Conservation (phyloP, 176 grass and related monocot species). For the Aegilops bicornis region DNA sequence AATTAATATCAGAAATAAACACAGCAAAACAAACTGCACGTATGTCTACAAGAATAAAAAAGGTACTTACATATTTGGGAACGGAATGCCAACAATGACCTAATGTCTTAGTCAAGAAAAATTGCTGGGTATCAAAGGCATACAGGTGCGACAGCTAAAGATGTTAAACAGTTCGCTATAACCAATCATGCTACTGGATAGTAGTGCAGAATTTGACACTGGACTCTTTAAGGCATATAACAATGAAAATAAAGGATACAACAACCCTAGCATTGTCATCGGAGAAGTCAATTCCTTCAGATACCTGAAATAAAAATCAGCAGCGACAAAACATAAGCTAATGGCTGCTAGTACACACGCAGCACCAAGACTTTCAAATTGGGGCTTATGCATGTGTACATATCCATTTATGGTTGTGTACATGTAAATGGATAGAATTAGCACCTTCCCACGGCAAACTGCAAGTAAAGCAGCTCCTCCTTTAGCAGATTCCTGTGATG, state of each 20-base stretch:
- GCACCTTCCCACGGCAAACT: slow-evolving; percentile 96
- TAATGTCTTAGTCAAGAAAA: slow-evolving; percentile 83
- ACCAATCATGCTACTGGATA: not conserved
- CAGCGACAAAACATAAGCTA: slow-evolving; percentile 34
- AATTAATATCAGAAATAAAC: slow-evolving; percentile 34
- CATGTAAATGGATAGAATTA: slow-evolving; percentile 24
- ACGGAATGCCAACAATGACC: slow-evolving; percentile 97
- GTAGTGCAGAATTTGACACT: slow-evolving; percentile 3
- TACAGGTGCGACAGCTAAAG: not conserved
- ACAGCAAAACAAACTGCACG: not conserved
- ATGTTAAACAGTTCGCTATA: not conserved
- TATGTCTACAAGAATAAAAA: slow-evolving; percentile 13
- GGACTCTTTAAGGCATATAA: not conserved
- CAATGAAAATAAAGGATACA: slow-evolving; percentile 77
- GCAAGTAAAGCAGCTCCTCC: slow-evolving; percentile 92
- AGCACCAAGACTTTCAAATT: slow-evolving; percentile 7
- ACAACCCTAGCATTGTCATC: slow-evolving; percentile 97
- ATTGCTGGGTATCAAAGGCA: slow-evolving; percentile 23
- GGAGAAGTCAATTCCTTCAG: slow-evolving; percentile 96
- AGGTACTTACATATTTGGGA: slow-evolving; percentile 92
- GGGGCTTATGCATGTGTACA: slow-evolving; percentile 13
- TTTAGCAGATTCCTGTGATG: slow-evolving; percentile 44
- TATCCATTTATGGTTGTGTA: slow-evolving; percentile 14
- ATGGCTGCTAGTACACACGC: slow-evolving; percentile 14
- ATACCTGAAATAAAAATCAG: slow-evolving; percentile 65